phyloP scores from a whole-genome alignment of 2,329 filamentous ascomycete species.

The Penicillium hordei region DNA sequence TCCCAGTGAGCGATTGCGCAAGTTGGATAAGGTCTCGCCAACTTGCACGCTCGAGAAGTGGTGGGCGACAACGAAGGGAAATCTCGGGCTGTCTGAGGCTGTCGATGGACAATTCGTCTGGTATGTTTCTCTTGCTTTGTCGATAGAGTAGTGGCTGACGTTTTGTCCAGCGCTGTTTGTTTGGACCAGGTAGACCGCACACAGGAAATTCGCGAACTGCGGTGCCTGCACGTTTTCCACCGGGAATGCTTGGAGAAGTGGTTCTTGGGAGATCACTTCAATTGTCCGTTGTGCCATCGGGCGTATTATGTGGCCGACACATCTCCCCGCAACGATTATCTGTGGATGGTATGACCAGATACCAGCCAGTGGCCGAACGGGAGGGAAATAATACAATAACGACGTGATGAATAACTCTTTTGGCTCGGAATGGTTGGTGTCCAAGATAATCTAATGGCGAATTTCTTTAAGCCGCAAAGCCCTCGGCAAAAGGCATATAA shows the following conservation, averaged over 20 bases:
- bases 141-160: not conserved
- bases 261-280: conserved; percentile 41
- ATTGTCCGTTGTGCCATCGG: conserved; percentile 40
- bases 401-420: not conserved
- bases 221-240: conserved; percentile 43
- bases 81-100: conserved; percentile 34
- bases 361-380: not conserved
- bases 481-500: conserved; percentile 25
- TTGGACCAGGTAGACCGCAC: conserved; percentile 38
- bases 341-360: conserved; percentile 38
- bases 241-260: conserved; percentile 42
- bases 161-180: conserved; percentile 34
- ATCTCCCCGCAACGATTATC: conserved; percentile 34
- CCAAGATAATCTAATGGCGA: not conserved
- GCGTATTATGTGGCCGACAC: conserved; percentile 36
- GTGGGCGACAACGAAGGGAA: conserved; percentile 37
- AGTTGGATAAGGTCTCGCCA: conserved; percentile 38
- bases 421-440: not conserved
- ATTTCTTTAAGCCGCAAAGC: conserved; percentile 17
- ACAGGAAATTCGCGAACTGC: conserved; percentile 40
- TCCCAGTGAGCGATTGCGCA: conserved; percentile 34
- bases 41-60: conserved; percentile 39
- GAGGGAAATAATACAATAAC: not conserved
- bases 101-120: conserved; percentile 40
- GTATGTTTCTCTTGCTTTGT: conserved; percentile 22